A percentile compares a stretch with the other conserved stretches of the same genome.
phyloP scores from a whole-genome alignment of 495 filamentous ascomycete species.

The Aspergillus conjunctus region DNA sequence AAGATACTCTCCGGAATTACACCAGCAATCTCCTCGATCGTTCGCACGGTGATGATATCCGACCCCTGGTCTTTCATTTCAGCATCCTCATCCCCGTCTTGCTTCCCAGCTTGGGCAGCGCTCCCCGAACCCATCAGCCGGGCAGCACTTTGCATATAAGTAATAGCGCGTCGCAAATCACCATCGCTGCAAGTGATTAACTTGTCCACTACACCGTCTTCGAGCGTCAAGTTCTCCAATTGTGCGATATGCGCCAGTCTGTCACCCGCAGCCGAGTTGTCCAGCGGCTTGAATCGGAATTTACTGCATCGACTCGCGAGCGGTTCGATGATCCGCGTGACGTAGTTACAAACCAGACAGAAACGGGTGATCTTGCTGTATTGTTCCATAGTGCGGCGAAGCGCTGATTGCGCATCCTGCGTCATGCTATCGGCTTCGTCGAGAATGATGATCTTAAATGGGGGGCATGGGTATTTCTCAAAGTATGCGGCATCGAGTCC shows the following conservation, averaged over 20 bases:
- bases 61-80: conserved; percentile 50
- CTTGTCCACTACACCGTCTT: conserved; percentile 77
- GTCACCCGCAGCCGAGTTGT: conserved; percentile 74
- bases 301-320: conserved; percentile 89
- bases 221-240: conserved; percentile 71
- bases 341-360: conserved; percentile 98
- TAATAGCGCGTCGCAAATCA: conserved; percentile 93
- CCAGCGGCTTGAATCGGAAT: conserved; percentile 96
- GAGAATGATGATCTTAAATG: conserved; percentile 97
- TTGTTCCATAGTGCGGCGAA: conserved; percentile 95
- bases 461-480: conserved; percentile 84
- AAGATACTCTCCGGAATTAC: conserved; percentile 80
- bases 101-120: conserved; percentile 35
- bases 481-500: conserved; percentile 63
- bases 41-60: conserved; percentile 66
- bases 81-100: conserved; percentile 52
- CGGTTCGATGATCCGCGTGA: conserved; percentile 96
- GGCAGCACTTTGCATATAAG: conserved; percentile 90
- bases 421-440: conserved; percentile 99
- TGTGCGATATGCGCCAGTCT: conserved; percentile 78
- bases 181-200: conserved; percentile 88
- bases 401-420: conserved; percentile 91
- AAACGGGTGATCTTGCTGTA: conserved; percentile 96
- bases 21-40: conserved; percentile 92
- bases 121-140: conserved; percentile 65